Evolutionary conservation across 2,329 filamentous ascomycete species (phyloP).

Genomic region (Macroventuria anomochaeta): DNA sequence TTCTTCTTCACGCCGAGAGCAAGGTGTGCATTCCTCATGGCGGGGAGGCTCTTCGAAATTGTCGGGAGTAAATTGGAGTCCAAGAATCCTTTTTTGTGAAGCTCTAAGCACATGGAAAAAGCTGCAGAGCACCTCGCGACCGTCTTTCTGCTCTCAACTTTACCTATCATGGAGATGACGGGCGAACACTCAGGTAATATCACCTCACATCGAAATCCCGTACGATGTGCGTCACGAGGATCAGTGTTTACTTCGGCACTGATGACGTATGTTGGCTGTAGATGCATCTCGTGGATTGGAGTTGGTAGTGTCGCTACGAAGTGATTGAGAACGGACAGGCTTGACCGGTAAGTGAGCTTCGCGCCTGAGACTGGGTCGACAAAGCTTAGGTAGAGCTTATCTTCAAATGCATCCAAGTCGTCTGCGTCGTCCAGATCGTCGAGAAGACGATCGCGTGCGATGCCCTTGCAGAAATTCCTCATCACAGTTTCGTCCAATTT

Average conservation of each 20-base stretch:
- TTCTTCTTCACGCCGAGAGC: constrained; percentile 81
- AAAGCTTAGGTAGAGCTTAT: constrained; percentile 58
- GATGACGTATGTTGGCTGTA: constrained; percentile 67
- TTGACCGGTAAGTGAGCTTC: constrained; percentile 77
- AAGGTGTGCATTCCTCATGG: constrained; percentile 84
- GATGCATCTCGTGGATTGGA: constrained; percentile 56
- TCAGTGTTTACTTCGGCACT: constrained; percentile 19
- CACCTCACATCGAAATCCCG: constrained; percentile 69
- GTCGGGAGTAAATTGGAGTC: constrained; percentile 77
- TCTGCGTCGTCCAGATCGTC: constrained; percentile 65
- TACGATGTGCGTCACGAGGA: constrained; percentile 9
- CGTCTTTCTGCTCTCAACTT: constrained; percentile 70
- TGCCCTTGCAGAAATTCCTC: constrained; percentile 73
- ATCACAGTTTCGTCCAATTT: constrained; percentile 66
- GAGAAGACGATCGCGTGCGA: constrained; percentile 78
- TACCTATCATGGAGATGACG: constrained; percentile 69
- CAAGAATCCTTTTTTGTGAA: constrained; percentile 71
- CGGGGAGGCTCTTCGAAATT: constrained; percentile 73
- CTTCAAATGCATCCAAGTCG: constrained; percentile 61
- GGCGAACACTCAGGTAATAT: constrained; percentile 78
- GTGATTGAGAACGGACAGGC: constrained; percentile 72
- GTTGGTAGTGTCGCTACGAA: constrained; percentile 73
- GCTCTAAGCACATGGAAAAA: constrained; percentile 77
- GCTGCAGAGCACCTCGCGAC: constrained; percentile 88
- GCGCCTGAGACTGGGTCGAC: constrained; percentile 73